These are phyloP conservation scores for Zasmidium citrigriseum DNA, from an alignment of 2,329 filamentous ascomycete genomes.

Conservation along the genomic window DNA sequence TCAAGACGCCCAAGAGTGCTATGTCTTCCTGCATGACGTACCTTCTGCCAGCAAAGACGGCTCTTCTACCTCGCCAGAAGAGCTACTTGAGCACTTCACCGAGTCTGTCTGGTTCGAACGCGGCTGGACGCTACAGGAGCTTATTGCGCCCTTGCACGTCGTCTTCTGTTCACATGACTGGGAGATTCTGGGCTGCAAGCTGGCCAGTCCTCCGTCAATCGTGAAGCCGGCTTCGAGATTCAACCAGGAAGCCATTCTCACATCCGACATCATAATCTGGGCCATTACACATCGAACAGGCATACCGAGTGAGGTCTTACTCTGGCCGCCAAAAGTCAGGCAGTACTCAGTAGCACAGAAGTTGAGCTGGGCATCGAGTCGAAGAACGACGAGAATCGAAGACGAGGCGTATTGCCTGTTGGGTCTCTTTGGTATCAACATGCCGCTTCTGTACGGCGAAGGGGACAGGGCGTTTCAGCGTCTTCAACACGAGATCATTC, in stretches of 20 bases:
- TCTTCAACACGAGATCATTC: slow-evolving; percentile 10
- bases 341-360: slow-evolving; percentile 1
- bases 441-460: slow-evolving; percentile 27
- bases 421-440: slow-evolving; percentile 46
- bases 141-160: slow-evolving; percentile 11
- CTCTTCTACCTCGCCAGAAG: not conserved
- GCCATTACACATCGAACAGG: not conserved
- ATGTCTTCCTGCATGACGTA: not conserved
- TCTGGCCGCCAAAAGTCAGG: not conserved
- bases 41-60: not conserved
- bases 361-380: slow-evolving; percentile 14
- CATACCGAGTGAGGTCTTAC: not conserved
- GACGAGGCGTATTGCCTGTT: slow-evolving; percentile 49
- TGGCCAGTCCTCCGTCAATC: not conserved
- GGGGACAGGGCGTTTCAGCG: slow-evolving; percentile 5
- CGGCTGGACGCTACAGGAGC: slow-evolving; percentile 23
- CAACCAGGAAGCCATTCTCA: not conserved
- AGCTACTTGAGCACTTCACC: not conserved
- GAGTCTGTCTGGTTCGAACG: slow-evolving; percentile 12
- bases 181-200: not conserved
- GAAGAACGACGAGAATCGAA: slow-evolving; percentile 30
- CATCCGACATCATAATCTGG: not conserved
- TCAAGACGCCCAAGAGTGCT: not conserved
- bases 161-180: slow-evolving; percentile 9
- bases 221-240: not conserved